phyloP scores from a whole-genome alignment of 2,329 filamentous ascomycete genomes.

The Lecanicillium sp. region DNA sequence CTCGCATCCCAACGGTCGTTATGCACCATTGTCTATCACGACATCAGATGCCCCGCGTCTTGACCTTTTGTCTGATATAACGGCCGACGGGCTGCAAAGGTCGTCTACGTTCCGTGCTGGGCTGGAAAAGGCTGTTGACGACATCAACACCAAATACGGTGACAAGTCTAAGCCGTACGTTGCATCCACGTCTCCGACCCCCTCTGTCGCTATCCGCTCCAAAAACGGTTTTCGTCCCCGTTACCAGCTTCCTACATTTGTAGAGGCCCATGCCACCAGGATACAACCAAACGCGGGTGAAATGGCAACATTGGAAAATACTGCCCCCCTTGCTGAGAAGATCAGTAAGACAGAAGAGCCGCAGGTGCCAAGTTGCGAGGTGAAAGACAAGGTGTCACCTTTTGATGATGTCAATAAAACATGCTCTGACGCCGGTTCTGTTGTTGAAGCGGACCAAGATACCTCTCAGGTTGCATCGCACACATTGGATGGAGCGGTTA shows the following conservation, averaged over 20 bases:
- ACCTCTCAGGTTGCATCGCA: too few relatives aligned
- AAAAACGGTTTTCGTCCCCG: slow-evolving; percentile 11
- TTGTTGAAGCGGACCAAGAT: too few relatives aligned
- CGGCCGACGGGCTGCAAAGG: slow-evolving; percentile 14
- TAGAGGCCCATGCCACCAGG: too few relatives aligned
- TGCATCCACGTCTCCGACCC: slow-evolving; percentile 4
- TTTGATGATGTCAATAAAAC: too few relatives aligned
- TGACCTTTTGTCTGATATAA: slow-evolving; percentile 19
- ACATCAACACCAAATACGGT: slow-evolving; percentile 20
- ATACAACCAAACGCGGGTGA: too few relatives aligned
- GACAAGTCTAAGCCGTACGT: slow-evolving; percentile 6
- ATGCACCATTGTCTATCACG: background rate
- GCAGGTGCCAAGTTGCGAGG: too few relatives aligned
- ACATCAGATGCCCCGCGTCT: slow-evolving; percentile 17
- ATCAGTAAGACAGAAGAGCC: too few relatives aligned
- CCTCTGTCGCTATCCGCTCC: slow-evolving; percentile 3
- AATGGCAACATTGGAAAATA: too few relatives aligned
- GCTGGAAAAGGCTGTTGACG: slow-evolving; percentile 21
- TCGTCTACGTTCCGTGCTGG: slow-evolving; percentile 20
- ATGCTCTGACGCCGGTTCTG: too few relatives aligned
- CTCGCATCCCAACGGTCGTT: background rate
- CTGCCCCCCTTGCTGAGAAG: too few relatives aligned
- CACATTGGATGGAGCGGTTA: too few relatives aligned
- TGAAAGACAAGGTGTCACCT: too few relatives aligned
- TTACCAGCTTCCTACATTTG: slow-evolving; percentile 8